Evolutionary conservation across 495 filamentous ascomycete genomes (phyloP).

Genomic region (Cercophora sp.): DNA sequence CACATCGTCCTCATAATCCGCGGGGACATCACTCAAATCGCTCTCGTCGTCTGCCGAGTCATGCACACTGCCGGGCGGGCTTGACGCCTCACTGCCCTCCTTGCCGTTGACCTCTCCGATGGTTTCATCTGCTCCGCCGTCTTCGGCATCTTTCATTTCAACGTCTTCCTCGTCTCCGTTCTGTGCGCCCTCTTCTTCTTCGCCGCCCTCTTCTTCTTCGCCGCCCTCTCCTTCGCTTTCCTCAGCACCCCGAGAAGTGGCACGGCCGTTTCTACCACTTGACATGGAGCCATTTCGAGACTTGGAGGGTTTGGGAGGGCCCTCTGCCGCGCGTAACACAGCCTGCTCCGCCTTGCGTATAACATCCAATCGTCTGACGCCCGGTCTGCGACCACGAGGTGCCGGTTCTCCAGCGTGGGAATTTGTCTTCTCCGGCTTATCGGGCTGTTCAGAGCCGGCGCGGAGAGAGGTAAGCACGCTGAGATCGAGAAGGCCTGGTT

Average conservation of each 20-base stretch:
- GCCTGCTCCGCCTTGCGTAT: slow-evolving; percentile 48
- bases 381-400: slow-evolving; percentile 31
- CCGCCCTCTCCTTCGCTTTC: slow-evolving; percentile 23
- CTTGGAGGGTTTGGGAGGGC: slow-evolving; percentile 35
- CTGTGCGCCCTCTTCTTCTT: slow-evolving; percentile 16
- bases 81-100: slow-evolving; percentile 30
- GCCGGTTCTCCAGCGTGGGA: slow-evolving; percentile 34
- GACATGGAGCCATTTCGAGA: slow-evolving; percentile 39
- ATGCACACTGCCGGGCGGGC: slow-evolving; percentile 57
- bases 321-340: slow-evolving; percentile 39
- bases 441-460: slow-evolving; percentile 31
- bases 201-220: no score
- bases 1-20: slow-evolving; percentile 46
- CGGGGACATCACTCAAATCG: slow-evolving; percentile 67
- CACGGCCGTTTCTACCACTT: slow-evolving; percentile 31
- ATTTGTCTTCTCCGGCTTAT: slow-evolving; percentile 31
- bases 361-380: slow-evolving; percentile 43
- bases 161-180: slow-evolving; percentile 20
- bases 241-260: slow-evolving; percentile 19
- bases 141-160: slow-evolving; percentile 33
- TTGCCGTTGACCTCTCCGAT: slow-evolving; percentile 30
- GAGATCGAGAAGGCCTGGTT: slow-evolving; percentile 45
- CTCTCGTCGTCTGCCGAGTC: slow-evolving; percentile 80
- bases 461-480: slow-evolving; percentile 24
- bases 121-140: slow-evolving; percentile 9